Conservation (phyloP, 768 basidiomycete species). For the Mycena latifolia region DNA sequence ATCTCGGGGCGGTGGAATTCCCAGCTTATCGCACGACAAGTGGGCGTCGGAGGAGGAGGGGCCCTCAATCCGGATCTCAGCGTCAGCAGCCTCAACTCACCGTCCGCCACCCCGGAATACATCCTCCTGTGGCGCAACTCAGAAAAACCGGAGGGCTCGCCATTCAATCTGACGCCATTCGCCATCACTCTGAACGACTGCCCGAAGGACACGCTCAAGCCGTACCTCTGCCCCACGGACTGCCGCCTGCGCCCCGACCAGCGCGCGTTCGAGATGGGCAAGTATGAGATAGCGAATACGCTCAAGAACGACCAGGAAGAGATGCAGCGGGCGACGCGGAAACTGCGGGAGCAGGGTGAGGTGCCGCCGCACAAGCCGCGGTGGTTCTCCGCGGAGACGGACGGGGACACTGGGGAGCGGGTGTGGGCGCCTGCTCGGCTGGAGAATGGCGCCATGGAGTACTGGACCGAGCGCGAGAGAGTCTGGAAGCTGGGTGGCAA, state of each 20-base stretch:
- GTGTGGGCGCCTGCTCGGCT: slow-evolving; percentile 82
- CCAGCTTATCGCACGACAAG: slow-evolving; percentile 88
- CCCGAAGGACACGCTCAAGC: slow-evolving; percentile 73
- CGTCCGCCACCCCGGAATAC: slow-evolving; percentile 71
- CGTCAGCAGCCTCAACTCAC: slow-evolving; percentile 59
- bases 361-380: slow-evolving; percentile 81
- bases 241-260: slow-evolving; percentile 95
- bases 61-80: slow-evolving; percentile 80
- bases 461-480: slow-evolving; percentile 85
- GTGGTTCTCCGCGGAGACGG: slow-evolving; percentile 89
- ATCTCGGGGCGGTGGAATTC: slow-evolving; percentile 97
- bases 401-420: slow-evolving; percentile 90
- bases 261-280: slow-evolving; percentile 91
- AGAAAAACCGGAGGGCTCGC: slow-evolving; percentile 78
- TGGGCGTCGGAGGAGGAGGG: slow-evolving; percentile 68
- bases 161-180: slow-evolving; percentile 96
- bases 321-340: slow-evolving; percentile 79
- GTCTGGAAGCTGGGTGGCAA: slow-evolving; percentile 62
- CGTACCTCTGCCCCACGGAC: slow-evolving; percentile 89
- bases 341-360: slow-evolving; percentile 80
- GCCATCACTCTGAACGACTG: slow-evolving; percentile 94
- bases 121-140: slow-evolving; percentile 95
- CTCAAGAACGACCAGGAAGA: slow-evolving; percentile 89
- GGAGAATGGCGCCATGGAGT: slow-evolving; percentile 69
- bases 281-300: slow-evolving; percentile 86